Evolutionary conservation across 202 grass and related monocot genomes (phyloP), one percentile per base, ranked within the genome.

Genomic region (Zoysia matrella): DNA sequence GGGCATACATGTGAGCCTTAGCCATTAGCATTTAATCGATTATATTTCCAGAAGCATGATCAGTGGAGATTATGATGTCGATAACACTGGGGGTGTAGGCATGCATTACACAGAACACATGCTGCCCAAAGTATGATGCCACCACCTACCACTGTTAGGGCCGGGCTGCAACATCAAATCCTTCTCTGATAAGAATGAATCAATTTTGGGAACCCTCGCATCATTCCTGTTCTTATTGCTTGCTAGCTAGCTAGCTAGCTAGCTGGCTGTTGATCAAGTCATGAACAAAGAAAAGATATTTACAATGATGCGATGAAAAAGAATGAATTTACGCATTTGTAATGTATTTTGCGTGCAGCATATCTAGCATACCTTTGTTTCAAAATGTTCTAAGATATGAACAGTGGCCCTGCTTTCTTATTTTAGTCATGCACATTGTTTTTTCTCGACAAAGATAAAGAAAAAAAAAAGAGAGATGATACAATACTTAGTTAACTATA

Each of bases 211-310:
- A 83, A 56, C 80, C 80, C 79, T 73, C 44, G 70, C 88, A 86
- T 86, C 80, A 90, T 90, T 75, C 11, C 70, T n/a, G 75, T 83
- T 86, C 80, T 80, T 80, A 90, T 86, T 83, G 84, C 84, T 90
- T 80, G 49, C 74, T 75, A 45, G 79, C 83, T 39, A 63, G 55
- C 52, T 89, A 62, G 45, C 22, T 22, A 22, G 22, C 22, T 22
- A 22, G 22, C 46, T 83, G 0, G 22, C 22, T 22, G 49, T 75
- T 86, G 75, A 83, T 90, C 79, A 71, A 86, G 83, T 79, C 83
- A 86, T 86, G 73, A 82, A 78, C 64, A 52, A 86, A 77, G 67
- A 48, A 78, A 86, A 77, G 16, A 82, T 68, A 68, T 85, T 72
- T 68, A 69, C 30, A 22, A 22, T 72, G 50, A 84, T 58, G 15